Evolutionary conservation across 2,329 filamentous ascomycete genomes (phyloP), one percentile per base, ranked within the genome.

Genomic region (Nemania diffusa): DNA sequence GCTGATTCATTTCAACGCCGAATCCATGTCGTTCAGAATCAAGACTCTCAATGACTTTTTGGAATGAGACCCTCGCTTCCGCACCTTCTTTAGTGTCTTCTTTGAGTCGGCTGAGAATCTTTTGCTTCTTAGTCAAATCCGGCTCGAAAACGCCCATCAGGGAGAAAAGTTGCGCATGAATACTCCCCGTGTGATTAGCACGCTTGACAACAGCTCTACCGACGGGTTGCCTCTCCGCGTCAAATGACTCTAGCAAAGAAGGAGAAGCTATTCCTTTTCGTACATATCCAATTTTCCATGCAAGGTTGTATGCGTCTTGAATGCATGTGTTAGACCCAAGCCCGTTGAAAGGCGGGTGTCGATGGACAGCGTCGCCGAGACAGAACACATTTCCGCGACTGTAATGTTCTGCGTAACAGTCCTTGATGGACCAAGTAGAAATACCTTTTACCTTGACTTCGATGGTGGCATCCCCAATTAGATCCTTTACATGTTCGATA

Each of bases 241-340:
- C 64, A 34, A 59, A 69, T 13, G 67, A 67, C 15, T 66, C 37
- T 22, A 69, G 32, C 11, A 69, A 51, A 17, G 50, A 62, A 15
- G 67, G 63, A n/a, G 58, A 62, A 17, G 67, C 67, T 17, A 66
- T 22, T 6, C 67, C 63, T 27, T 63, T 59, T 44, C 9, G 34
- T 26, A 69, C 56, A 51, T 66, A 69, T 24, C 58, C 67, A 13
- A 69, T 69, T 42, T 66, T 69, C 67, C 67, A 69, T n/a, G 67
- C 67, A 22, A 69, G 51, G 42, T 69, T 69, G 40, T 69, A 69
- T 22, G 67, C 67, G 42, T 69, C 67, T 52, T 69, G 67, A 37
- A 69, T 69, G 27, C 67, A 69, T 22, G 67, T 69, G 40, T 69
- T 69, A 1, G 55, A 57, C 2, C 59, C 67, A 1, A 67, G 46